Evolutionary conservation across 2,329 filamentous ascomycete species (phyloP).

Genomic region (Aureobasidium vineae): DNA sequence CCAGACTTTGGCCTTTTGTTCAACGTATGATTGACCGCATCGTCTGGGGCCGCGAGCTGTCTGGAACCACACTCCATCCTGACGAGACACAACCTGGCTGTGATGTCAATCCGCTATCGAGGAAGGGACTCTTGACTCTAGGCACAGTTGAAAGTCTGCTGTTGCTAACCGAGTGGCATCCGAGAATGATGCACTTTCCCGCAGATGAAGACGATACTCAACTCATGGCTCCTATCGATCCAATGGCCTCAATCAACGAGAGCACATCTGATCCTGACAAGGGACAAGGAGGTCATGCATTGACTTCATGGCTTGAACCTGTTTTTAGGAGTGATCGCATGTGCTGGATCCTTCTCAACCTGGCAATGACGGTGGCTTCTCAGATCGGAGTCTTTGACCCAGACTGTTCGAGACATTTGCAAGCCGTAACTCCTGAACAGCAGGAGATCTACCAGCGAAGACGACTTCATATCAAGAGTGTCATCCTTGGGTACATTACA

Average conservation of each 20-base stretch:
- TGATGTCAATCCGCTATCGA: constrained; percentile 59
- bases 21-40: constrained; percentile 93
- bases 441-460: constrained; percentile 75
- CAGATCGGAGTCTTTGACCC: constrained; percentile 95
- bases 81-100: constrained; percentile 66
- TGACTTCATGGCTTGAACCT: constrained; percentile 95
- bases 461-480: constrained; percentile 75
- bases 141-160: constrained; percentile 93
- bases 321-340: constrained; percentile 89
- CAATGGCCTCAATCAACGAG: constrained; percentile 63
- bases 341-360: constrained; percentile 97
- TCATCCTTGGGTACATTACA: constrained; percentile 87
- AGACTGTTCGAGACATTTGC: constrained; percentile 56
- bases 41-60: constrained; percentile 94
- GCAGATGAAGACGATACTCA: constrained; percentile 65
- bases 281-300: constrained; percentile 75
- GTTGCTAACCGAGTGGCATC: constrained; percentile 96
- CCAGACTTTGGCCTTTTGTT: constrained; percentile 92
- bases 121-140: constrained; percentile 75
- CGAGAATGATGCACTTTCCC: constrained; percentile 89
- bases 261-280: constrained; percentile 45
- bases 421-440: constrained; percentile 50
- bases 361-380: constrained; percentile 83
- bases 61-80: constrained; percentile 81
- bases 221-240: constrained; percentile 66